Base-by-base conservation (phyloP, 192 early-diverging fungal genomes). In the Gamsiella multidivaricata region DNA sequence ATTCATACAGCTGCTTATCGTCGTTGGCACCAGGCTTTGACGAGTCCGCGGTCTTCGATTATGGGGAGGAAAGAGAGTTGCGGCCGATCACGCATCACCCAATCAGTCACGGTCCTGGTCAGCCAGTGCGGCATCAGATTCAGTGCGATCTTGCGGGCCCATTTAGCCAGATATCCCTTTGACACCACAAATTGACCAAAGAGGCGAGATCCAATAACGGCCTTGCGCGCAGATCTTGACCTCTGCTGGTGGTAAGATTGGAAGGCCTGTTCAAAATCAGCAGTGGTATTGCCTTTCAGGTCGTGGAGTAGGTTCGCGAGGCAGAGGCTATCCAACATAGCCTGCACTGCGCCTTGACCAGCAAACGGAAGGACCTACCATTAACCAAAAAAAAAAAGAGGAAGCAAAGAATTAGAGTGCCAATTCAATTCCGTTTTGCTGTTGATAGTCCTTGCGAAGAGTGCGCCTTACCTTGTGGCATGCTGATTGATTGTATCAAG, bases 281-380 rank as follows among this genome's bases (percentile, higher is more conserved):
- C 2, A 14, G 41, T 33, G 22, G 57, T 45, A 2, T 29, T 45
- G 31, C 29, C 29, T 2, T 43, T 59, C 41, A 54, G 22, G 23
- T 52, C 49, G 12, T 64, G 23, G n/a, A 74, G 61, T 18, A 65
- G 45, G 41, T 74, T 65, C 2, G 39, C 56, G 10, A 74, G 55
- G 17, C 54, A 65, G 20, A 60, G 23, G n/a, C 62, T 62, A 45
- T 74, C 70, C 10, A 74, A 28, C 55, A 74, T 74, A 15, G 70
- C 70, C 1, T 74, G 70, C 14, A 65, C 47, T 0, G 56, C 54
- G 2, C 70, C 70, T 29, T 65, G 62, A 8, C 70, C 70, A 15
- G 70, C 61, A 43, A 74, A 74, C 3, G 70, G 70, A 2, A 74
- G 41, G 11, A 72, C 25, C 70, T 72, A 23, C 17, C 1, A 11